phyloP scores from a whole-genome alignment of 345 rosid species.

The Durio zibethinus region DNA sequence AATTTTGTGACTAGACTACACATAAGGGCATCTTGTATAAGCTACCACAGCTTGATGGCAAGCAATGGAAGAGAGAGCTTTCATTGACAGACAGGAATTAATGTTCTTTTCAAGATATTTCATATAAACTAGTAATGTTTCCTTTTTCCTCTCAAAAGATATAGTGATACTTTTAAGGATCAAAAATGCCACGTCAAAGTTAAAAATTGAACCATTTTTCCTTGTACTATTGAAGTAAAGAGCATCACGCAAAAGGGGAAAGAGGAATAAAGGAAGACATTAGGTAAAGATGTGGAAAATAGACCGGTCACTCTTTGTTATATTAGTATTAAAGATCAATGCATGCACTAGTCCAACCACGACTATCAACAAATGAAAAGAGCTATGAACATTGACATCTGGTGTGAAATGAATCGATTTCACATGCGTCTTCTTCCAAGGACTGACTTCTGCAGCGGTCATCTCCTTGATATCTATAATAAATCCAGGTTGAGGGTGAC shows the following conservation, averaged over 20 bases:
- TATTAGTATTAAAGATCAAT: conserved; percentile 16
- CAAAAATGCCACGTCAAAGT: background rate
- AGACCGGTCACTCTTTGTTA: background rate
- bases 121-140: background rate
- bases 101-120: background rate
- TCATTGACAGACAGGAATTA: background rate
- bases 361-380: conserved; percentile 8
- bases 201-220: conserved; percentile 9
- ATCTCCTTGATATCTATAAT: conserved; percentile 16
- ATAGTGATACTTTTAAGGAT: background rate
- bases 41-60: background rate
- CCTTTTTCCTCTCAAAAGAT: background rate
- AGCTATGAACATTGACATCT: conserved; percentile 11
- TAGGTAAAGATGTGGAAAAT: conserved; percentile 25
- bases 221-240: conserved; percentile 22
- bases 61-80: background rate
- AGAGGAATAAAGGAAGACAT: background rate
- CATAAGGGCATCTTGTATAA: background rate
- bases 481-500: conserved; percentile 21
- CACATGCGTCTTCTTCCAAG: too few species aligned
- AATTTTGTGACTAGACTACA: background rate
- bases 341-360: conserved; percentile 18
- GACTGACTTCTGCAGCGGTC: conserved; percentile 12
- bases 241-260: conserved; percentile 5
- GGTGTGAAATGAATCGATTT: conserved; percentile 30